Base-by-base conservation (phyloP, 495 filamentous ascomycete species). In the Podospora pseudocomata region DNA sequence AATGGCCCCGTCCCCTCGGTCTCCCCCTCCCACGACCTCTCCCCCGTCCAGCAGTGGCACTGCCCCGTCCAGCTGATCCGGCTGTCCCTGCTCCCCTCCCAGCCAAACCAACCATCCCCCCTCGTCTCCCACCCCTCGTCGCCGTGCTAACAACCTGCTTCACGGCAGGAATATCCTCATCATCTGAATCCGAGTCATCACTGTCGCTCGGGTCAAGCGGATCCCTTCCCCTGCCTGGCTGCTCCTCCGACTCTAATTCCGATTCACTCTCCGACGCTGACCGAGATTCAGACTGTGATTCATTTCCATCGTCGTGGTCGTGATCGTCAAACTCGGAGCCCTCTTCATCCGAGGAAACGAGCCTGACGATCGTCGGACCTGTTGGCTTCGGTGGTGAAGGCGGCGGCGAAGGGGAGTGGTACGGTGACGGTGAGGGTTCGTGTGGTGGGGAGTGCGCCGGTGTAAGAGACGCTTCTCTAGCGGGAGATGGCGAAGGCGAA, bases 101-200 rank as follows among this genome's bases (percentile, higher is more conserved):
- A 23, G 58, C 58, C 16, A 49, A 11, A 49, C 39, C 39, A 11
- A 65, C 63, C 27, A 65, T 32, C 7, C 30, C 11, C 2, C 65
- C 54, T 16, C 23, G 23, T 23, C 63, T 26, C 7, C 65, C 54
- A 20, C 34, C 53, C 20, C 59, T 7, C 6, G 19, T 58, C 7
- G 13, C 55, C n/a, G n/a, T 61, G 15, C 32, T 39, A 7, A 16
- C 30, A 64, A 49, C 53, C 5, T 54, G 57, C 69, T 65, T 68
- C n/a, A 44, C 54, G 16, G 71, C 75, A 19, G 75, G 75, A 13
- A 77, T 78, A 63, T 79, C 76, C 16, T 77, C 69, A 30, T 73
- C 73, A 16, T 71, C 71, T 20, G 65, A 73, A 20, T 71, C 72
- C 28, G 74, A 75, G 4, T 39, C 60, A 16, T 53, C 30, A 34